Evolutionary conservation across 192 early-diverging fungal species (phyloP).

Genomic region (Coemansia sp.): DNA sequence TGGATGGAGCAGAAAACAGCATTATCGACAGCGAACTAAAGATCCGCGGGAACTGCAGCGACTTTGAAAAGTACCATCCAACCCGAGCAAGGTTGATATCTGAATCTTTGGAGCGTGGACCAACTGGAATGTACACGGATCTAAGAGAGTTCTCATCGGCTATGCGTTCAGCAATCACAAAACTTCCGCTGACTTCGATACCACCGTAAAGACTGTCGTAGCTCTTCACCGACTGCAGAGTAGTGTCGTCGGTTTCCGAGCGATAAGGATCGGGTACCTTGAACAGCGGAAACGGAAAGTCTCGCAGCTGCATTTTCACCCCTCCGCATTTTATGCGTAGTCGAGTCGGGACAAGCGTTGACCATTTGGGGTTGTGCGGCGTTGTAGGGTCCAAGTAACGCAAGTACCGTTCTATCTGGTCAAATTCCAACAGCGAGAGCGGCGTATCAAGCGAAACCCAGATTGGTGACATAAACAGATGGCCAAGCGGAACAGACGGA

Average conservation of each 20-base stretch:
- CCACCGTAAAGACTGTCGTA: conserved; percentile 47
- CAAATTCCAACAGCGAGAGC: conserved; percentile 44
- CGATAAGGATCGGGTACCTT: conserved; percentile 52
- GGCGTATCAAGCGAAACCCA: conserved; percentile 50
- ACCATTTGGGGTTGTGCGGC: conserved; percentile 47
- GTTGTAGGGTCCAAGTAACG: conserved; percentile 54
- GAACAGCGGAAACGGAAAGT: conserved; percentile 57
- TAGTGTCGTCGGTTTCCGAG: conserved; percentile 13
- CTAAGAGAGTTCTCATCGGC: conserved; percentile 46
- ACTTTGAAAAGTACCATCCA: conserved; percentile 52
- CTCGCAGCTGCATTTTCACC: conserved; percentile 51
- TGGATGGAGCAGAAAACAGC: conserved; percentile 39
- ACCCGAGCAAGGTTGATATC: conserved; percentile 22
- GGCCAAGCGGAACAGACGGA: conserved; percentile 40
- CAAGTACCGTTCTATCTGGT: conserved; percentile 47
- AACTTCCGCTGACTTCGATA: conserved; percentile 44
- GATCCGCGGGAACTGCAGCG: conserved; percentile 53
- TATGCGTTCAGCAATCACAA: conserved; percentile 46
- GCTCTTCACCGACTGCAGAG: conserved; percentile 10
- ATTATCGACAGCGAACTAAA: conserved; percentile 44
- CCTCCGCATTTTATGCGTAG: conserved; percentile 52
- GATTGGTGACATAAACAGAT: conserved; percentile 45
- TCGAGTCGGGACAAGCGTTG: conserved; percentile 50
- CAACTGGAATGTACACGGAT: conserved; percentile 45
- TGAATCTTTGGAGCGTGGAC: conserved; percentile 35